A percentile compares a stretch with the other conserved stretches of the same genome.
Conservation (phyloP, 1,139 yeast genomes). For the Saccharomyces hybrid region DNA sequence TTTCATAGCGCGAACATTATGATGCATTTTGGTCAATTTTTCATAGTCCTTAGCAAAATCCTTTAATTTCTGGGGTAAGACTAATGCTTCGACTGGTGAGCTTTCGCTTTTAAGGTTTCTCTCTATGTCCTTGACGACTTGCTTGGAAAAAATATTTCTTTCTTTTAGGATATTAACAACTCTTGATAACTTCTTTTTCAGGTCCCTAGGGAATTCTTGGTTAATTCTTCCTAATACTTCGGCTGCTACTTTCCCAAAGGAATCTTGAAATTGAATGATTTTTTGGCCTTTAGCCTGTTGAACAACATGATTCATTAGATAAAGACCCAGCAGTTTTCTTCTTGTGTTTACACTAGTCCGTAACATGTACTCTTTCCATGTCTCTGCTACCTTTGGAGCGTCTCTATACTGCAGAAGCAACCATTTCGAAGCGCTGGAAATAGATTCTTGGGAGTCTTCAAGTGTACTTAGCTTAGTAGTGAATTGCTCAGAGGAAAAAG, state of each 20-base stretch:
- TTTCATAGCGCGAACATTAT: conserved; percentile 19
- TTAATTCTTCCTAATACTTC: conserved; percentile 27
- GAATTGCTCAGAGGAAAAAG: conserved; percentile 40
- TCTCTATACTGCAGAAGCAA: conserved; percentile 68
- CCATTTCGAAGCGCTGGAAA: conserved; percentile 81
- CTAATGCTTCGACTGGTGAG: conserved; percentile 4
- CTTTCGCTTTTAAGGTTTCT: conserved; percentile 4
- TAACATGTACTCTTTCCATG: conserved; percentile 45
- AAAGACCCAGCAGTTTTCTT: conserved; percentile 55
- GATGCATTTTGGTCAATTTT: conserved; percentile 16
- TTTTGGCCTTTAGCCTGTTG: conserved; percentile 71
- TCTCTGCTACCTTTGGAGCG: conserved; percentile 49
- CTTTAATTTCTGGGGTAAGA: conserved; percentile 16
- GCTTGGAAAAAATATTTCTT: conserved; percentile 47
- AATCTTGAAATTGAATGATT: conserved; percentile 52
- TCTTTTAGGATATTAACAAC: conserved; percentile 75
- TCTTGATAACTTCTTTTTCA: conserved; percentile 53
- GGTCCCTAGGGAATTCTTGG: conserved; percentile 24
- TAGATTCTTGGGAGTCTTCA: conserved; percentile 81
- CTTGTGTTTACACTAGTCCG: conserved; percentile 32
- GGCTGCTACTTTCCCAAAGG: conserved; percentile 47
- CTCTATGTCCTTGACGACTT: conserved; percentile 40
- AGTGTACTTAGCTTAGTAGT: conserved; percentile 50
- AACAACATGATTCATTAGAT: conserved; percentile 76
- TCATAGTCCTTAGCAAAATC: conserved; percentile 13